A percentile compares a stretch with the other conserved stretches of the same genome.
phyloP scores from a whole-genome alignment of 1,284 basidiomycete genomes.

The Porphyrellus sp. region DNA sequence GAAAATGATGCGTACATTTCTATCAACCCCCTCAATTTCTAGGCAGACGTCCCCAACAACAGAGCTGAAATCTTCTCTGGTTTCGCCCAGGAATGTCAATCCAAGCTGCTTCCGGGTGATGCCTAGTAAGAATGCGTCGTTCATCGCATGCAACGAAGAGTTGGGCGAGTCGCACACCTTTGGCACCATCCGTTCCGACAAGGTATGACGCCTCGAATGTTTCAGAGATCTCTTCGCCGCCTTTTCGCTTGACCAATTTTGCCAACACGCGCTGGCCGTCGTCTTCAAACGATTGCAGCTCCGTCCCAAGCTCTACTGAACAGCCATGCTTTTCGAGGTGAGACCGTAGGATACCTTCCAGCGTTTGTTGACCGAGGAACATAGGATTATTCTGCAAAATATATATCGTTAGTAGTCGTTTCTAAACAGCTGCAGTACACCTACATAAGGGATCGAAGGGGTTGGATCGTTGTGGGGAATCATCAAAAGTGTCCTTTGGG shows the following conservation, averaged over 20 bases:
- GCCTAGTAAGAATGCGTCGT: conserved; percentile 9
- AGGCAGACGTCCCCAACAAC: conserved; percentile 42
- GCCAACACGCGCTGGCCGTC: conserved; percentile 24
- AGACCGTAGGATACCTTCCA: conserved; percentile 35
- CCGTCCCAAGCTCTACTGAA: conserved; percentile 34
- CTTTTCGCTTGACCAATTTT: conserved; percentile 21
- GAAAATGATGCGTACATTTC: conserved; percentile 29
- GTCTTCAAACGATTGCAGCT: conserved; percentile 35
- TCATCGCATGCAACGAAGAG: neutral
- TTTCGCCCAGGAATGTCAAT: conserved; percentile 38
- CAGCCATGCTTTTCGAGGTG: conserved; percentile 30
- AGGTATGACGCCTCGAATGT: conserved; percentile 32
- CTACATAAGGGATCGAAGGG: conserved; percentile 29
- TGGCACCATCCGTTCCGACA: conserved; percentile 41
- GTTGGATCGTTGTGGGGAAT: conserved; percentile 16
- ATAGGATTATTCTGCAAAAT: conserved; percentile 9
- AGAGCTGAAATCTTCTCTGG: conserved; percentile 32
- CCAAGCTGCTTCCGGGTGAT: conserved; percentile 38
- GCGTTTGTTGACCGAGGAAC: conserved; percentile 34
- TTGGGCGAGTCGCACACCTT: conserved; percentile 17
- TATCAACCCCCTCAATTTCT: conserved; percentile 4
- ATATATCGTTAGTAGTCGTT: neutral
- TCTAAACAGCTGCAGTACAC: neutral
- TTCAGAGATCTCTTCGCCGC: conserved; percentile 15
- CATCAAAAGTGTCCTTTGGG: conserved; percentile 11